Evolutionary conservation across 495 filamentous ascomycete genomes (phyloP).

Genomic region (Pyrenula aspistea): DNA sequence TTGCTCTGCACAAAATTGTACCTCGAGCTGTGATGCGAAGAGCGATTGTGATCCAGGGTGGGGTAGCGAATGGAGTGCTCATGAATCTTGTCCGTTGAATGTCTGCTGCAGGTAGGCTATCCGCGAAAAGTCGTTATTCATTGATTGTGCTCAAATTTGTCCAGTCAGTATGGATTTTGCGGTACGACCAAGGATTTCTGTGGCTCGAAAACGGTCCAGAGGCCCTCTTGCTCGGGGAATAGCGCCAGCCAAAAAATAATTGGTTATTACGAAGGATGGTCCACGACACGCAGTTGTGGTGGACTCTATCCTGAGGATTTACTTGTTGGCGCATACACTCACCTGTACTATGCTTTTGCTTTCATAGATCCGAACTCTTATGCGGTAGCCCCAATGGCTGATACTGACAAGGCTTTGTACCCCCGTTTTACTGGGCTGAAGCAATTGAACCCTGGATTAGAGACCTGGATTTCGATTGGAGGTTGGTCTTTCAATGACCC

Average conservation of each 20-base stretch:
- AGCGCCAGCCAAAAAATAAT: constrained; percentile 3
- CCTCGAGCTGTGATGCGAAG: constrained; percentile 13
- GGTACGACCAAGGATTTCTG: constrained; percentile 17
- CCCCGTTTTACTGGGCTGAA: not conserved
- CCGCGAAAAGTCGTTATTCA: constrained; percentile 9
- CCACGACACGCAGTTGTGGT: constrained; percentile 3
- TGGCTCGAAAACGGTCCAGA: not conserved
- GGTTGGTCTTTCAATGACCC: not conserved
- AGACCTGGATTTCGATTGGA: not conserved
- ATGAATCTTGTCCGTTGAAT: constrained; percentile 18
- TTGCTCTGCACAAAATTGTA: constrained; percentile 11
- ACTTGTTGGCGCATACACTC: constrained; percentile 15
- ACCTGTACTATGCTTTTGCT: constrained; percentile 35
- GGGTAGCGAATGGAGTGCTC: constrained; percentile 7
- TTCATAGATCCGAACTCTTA: constrained; percentile 24
- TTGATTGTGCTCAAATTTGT: not conserved
- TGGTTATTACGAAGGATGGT: constrained; percentile 18
- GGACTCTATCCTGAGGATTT: constrained; percentile 12
- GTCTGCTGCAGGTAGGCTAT: constrained; percentile 22
- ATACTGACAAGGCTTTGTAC: not conserved
- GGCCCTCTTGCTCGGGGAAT: constrained; percentile 6
- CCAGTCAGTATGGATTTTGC: constrained; percentile 18
- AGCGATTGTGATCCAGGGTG: constrained; percentile 17
- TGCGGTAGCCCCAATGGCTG: not conserved
- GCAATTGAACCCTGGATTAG: not conserved